A percentile compares a stretch with the other conserved stretches of the same genome.
Evolutionary conservation across 371 early-diverging fungal species (phyloP).

Genomic region (Blakeslea trispora): DNA sequence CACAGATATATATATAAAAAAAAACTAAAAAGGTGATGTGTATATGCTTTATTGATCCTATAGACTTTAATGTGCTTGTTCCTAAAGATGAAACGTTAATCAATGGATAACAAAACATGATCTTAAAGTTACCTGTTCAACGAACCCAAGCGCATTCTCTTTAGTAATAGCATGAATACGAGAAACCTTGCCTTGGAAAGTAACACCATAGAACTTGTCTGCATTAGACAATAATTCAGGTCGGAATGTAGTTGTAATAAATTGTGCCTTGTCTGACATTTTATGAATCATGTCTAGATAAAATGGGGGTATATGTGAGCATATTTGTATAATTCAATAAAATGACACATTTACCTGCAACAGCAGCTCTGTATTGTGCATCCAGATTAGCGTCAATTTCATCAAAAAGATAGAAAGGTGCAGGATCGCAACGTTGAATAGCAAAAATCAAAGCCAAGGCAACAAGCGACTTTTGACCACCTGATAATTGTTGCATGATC

Average conservation of each 20-base stretch:
- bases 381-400: constrained; percentile 99
- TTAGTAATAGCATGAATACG: constrained; percentile 66
- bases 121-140: constrained; percentile 62
- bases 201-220: constrained; percentile 96
- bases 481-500: constrained; percentile 95
- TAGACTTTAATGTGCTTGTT: constrained; percentile 17
- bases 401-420: constrained; percentile 99
- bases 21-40: too few relatives aligned
- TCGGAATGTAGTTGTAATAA: constrained; percentile 98
- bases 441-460: constrained; percentile 98
- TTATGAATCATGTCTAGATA: constrained; percentile 81
- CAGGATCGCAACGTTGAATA: constrained; percentile 98
- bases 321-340: background rate
- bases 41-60: background rate
- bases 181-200: constrained; percentile 87
- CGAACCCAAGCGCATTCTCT: constrained; percentile 71
- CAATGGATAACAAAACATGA: too few relatives aligned
- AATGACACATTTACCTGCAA: constrained; percentile 65
- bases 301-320: background rate
- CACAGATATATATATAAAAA: constrained; percentile 1
- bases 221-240: constrained; percentile 91
- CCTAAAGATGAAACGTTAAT: constrained; percentile 4
- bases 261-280: constrained; percentile 88
- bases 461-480: constrained; percentile 99
- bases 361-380: constrained; percentile 92